These are phyloP conservation scores for Pachysandra terminalis DNA, from an alignment of 164 flowering plant genomes.

Conservation along the genomic window DNA sequence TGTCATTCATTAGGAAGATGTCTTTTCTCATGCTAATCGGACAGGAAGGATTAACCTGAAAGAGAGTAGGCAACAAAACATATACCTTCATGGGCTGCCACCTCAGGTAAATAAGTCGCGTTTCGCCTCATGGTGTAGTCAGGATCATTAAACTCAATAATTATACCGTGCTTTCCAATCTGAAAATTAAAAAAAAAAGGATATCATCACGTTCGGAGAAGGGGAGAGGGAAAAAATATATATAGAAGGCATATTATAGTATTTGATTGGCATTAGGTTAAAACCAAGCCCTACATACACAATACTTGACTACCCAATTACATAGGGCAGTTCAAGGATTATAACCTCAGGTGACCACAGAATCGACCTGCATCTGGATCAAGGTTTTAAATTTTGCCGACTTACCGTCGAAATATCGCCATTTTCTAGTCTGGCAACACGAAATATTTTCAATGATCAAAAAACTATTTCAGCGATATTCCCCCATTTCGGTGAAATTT, in stretches of 20 bases:
- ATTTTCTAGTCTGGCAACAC: no score
- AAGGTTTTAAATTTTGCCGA: no score
- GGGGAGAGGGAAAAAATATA: neutral
- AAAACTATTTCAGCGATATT: no score
- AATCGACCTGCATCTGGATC: no score
- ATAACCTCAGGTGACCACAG: neutral
- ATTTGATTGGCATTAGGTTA: neutral
- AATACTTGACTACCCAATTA: neutral
- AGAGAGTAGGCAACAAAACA: neutral
- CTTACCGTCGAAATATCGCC: no score
- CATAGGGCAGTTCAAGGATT: neutral
- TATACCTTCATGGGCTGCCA: slow-evolving; percentile 93
- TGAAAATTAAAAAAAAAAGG: slow-evolving; percentile 26
- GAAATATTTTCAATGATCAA: no score
- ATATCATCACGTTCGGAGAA: neutral
- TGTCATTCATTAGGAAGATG: neutral
- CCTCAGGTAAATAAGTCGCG: slow-evolving; percentile 96
- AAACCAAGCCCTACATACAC: no score
- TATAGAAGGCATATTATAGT: neutral
- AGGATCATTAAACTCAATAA: slow-evolving; percentile 95
- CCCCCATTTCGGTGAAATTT: no score
- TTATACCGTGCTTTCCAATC: slow-evolving; percentile 93
- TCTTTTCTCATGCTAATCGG: neutral
- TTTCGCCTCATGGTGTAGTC: slow-evolving; percentile 67
- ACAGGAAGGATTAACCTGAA: neutral